Evolutionary conservation across 2,329 filamentous ascomycete species (phyloP), one percentile per base, ranked within the genome.

Genomic region (Talaromyces sp.): DNA sequence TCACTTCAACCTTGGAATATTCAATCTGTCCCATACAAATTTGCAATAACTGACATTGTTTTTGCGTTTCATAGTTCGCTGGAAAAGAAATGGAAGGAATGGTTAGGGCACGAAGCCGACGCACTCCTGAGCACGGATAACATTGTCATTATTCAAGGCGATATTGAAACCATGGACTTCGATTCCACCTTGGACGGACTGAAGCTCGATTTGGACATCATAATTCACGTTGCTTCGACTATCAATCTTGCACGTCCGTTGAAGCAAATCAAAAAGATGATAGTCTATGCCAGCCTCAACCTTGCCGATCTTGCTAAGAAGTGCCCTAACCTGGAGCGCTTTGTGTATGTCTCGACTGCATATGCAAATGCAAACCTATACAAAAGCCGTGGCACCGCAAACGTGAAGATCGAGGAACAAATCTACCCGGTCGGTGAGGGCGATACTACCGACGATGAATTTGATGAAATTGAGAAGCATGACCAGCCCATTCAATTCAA

Each of bases 321-420:
- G 4, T 61, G 49, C 37, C 14, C 20, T 6, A 37, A 44, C 13
- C 27, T 63, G 3, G 36, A 58, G 8, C 51, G 55, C 3, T 61
- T 63, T 33, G 57, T 60, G 2, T 63, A 57, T 42, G 47, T 63
- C 3, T 63, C 61, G 5, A 59, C 57, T 1, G 59, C 61, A 29
- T 62, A 59, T 32, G 40, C 47, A 1, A 63, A 63, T 35, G 44
- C 57, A 3, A 44, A 52, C 27, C 51, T 60, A 0, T 56, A 55
- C 20, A n/a, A 35, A 8, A 42, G 24, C 2, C 49, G 44, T 6
- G 22, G 27, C 14, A 16, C 42, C 1, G 11, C 30, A 13, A 51
- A 57, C 11, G 37, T 58, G 9, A 19, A 36, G 4, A 41, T 62
- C 14, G 24, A 54, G n/a, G 61, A 62, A 27, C 19, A 4, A 1